These are phyloP conservation scores for Zasmidium cellare DNA, from an alignment of 2,329 filamentous ascomycete genomes.

Conservation along the genomic window DNA sequence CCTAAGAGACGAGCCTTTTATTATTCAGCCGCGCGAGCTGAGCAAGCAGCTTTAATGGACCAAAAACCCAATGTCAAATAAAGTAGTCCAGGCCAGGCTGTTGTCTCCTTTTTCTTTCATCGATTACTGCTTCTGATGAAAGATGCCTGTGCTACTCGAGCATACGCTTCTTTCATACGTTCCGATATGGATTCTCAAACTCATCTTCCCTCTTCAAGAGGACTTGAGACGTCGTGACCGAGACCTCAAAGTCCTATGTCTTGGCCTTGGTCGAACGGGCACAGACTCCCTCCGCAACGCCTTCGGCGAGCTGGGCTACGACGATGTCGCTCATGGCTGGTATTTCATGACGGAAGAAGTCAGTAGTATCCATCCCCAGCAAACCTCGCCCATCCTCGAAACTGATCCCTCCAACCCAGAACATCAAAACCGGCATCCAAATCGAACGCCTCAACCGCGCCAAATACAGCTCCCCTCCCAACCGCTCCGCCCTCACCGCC, in stretches of 20 bases:
- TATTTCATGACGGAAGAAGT: not conserved
- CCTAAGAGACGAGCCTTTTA: too few species aligned
- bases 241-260: constrained; percentile 15
- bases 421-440: not conserved
- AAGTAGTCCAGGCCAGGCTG: too few species aligned
- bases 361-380: not conserved
- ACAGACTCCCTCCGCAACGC: constrained; percentile 21
- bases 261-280: constrained; percentile 19
- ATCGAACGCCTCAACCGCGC: not conserved
- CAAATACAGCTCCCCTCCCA: not conserved
- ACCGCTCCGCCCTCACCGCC: not conserved
- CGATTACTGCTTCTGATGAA: too few species aligned
- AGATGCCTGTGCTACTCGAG: not conserved
- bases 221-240: not conserved
- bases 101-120: too few species aligned
- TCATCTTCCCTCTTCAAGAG: not conserved
- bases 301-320: constrained; percentile 17
- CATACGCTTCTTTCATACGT: not conserved
- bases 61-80: too few species aligned
- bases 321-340: constrained; percentile 19
- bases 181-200: not conserved
- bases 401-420: not conserved
- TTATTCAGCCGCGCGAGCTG: too few species aligned
- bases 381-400: not conserved
- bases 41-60: too few species aligned